Evolutionary conservation across 352 stramenopile genomes (phyloP), one percentile per base, ranked within the genome.

Genomic region (Phytophthora capsici): DNA sequence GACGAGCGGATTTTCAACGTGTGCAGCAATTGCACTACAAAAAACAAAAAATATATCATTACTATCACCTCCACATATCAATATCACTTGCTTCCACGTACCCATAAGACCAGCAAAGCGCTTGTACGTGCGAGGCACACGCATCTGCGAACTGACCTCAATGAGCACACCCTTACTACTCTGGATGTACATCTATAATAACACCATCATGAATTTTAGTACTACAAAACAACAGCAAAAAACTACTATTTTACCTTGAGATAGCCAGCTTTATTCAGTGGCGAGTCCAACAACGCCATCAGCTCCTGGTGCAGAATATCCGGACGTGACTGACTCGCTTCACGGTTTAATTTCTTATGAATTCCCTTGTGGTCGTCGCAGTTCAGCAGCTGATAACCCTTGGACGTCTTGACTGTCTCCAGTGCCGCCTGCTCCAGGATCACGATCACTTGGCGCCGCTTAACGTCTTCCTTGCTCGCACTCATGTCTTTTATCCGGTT

Each of bases 271-370:
- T 99, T 99, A 87, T 99, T 99, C 13, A 99, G 77, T 26, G 98
- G 98, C 73, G 93, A 99, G 85, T 99, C 98, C 38, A 99, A 80
- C 66, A 99, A 69, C 17, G 98, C 96, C 82, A 99, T 95, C 32
- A 99, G 84, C 83, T 99, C 97, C 81, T 98, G 96, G 80, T 99
- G 98, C 50, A 98, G 84, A 78, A 99, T 99, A 83, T 99, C 98
- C 1, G 98, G 98, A 13, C 98, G 95, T 65, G 95, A 99, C 44
- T 98, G 85, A 66, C 96, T 97, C 20, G 98, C 97, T 64, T 99
- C 97, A 66, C 96, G 96, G 66, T 97, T 95, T 70, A 97, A 91
- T 70, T 98, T 98, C 66, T 97, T 97, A 72, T 98, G 92, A 37
- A 98, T 70, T 16, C 82, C 82, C 58, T 97, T 95, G 77, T 99